Percentiles rank a stretch among this genome's conserved stretches.
Conservation (phyloP, 768 basidiomycete genomes). For the Boletus tomentosulus region DNA sequence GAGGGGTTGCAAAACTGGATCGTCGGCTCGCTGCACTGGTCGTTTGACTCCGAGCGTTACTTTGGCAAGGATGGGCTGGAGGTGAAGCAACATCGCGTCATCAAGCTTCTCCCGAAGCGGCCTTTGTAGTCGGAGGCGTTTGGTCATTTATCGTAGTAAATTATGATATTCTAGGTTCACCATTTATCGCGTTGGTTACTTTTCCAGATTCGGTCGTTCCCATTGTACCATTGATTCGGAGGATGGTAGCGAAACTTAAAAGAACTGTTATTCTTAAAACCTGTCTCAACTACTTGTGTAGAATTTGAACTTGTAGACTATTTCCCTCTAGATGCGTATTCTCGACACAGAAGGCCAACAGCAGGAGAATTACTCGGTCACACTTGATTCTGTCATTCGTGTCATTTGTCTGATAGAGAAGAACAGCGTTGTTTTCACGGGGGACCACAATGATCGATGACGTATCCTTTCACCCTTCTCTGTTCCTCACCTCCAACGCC, state of each 20-base stretch:
- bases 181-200: background rate
- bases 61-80: slow-evolving; percentile 55
- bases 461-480: slow-evolving; percentile 70
- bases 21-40: slow-evolving; percentile 70
- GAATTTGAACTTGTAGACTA: background rate
- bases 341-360: too few species aligned
- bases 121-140: slow-evolving; percentile 6
- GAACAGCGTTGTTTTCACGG: slow-evolving; percentile 10
- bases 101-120: slow-evolving; percentile 46
- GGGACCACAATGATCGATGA: slow-evolving; percentile 65
- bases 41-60: slow-evolving; percentile 64
- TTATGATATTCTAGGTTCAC: slow-evolving; percentile 2
- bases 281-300: background rate
- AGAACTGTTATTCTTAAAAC: background rate
- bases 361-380: too few species aligned
- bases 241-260: slow-evolving; percentile 1
- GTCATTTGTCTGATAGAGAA: too few species aligned
- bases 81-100: slow-evolving; percentile 50
- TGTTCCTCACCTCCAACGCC: slow-evolving; percentile 91
- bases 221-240: slow-evolving; percentile 8
- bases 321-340: background rate
- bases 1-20: slow-evolving; percentile 69
- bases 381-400: too few species aligned
- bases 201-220: slow-evolving; percentile 8
- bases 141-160: slow-evolving; percentile 3